phyloP scores from a whole-genome alignment of 2,329 filamentous ascomycete species.

The Fusarium transvaalense region DNA sequence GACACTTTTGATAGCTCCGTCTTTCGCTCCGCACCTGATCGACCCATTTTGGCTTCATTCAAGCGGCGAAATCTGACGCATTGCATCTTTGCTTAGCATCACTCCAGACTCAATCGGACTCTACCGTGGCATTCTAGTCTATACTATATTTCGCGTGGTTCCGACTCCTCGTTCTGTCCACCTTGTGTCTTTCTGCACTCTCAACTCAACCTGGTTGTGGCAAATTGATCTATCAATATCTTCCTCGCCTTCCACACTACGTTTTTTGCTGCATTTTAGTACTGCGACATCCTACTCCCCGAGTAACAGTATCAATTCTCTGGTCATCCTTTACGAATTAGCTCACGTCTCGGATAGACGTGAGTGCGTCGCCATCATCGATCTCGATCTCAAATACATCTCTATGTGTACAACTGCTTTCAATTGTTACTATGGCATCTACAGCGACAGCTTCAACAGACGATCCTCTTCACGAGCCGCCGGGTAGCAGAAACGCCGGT shows the following conservation, averaged over 20 bases:
- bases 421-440: slow-evolving; percentile 29
- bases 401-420: slow-evolving; percentile 23
- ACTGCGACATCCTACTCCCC: not conserved
- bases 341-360: slow-evolving; percentile 13
- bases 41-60: slow-evolving; percentile 13
- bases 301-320: not conserved
- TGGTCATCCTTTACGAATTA: not conserved
- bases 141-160: not conserved
- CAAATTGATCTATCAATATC: slow-evolving; percentile 14
- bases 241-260: not conserved
- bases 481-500: slow-evolving; percentile 16
- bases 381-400: not conserved
- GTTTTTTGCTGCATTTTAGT: not conserved
- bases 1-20: slow-evolving; percentile 20
- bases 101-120: not conserved
- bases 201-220: slow-evolving; percentile 14
- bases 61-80: slow-evolving; percentile 36
- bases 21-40: slow-evolving; percentile 28
- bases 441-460: slow-evolving; percentile 23
- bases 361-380: slow-evolving; percentile 5
- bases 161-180: not conserved
- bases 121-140: not conserved
- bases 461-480: slow-evolving; percentile 35
- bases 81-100: slow-evolving; percentile 3
- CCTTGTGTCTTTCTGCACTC: slow-evolving; percentile 3